Evolutionary conservation across 495 filamentous ascomycete species (phyloP), one percentile per base, ranked within the genome.

Genomic region (Podospora didyma): DNA sequence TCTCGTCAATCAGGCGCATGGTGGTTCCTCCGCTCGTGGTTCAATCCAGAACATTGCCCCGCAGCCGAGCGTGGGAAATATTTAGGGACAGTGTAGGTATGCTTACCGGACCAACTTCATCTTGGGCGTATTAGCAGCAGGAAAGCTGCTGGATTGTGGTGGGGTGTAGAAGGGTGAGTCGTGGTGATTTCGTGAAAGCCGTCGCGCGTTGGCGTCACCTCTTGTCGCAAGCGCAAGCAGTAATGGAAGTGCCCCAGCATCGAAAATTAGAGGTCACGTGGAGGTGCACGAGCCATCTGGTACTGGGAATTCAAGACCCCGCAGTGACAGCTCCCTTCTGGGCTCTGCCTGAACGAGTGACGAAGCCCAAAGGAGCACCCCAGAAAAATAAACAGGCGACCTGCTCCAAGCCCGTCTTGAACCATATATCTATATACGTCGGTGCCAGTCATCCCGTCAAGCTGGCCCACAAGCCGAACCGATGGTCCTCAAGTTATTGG

Each of bases 31-130:
- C n/a, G n/a, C n/a, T n/a, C n/a, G n/a, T n/a, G n/a, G 26, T 31
- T 50, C 23, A 42, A 34, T 3, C 49, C 23, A 16, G 41, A 53
- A 3, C 49, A 2, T 24, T 31, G 47, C 54, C 26, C 46, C 51
- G 58, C 48, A 64, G 51, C 26, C 48, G 45, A 22, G 22, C 23
- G 46, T 11, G 28, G 14, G 28, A 31, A 41, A 34, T 37, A 31
- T 31, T 4, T 16, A 12, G 5, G 22, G 28, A 22, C 10, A n/a
- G 76, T n/a, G n/a, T n/a, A n/a, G n/a, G n/a, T n/a, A n/a, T n/a
- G n/a, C 85, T 79, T 86, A 96, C 93, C 92, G 88, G 73, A 97
- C 93, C 76, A 97, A 89, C 89, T 97, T 97, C 93, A 97, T 97
- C 61, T 67, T 89, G 79, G n/a, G 49, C 68, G 50, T 61, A 50